Evolutionary conservation across 352 stramenopile species (phyloP), one percentile per base, ranked within the genome.

Genomic region (Phytopythium mirpurense): DNA sequence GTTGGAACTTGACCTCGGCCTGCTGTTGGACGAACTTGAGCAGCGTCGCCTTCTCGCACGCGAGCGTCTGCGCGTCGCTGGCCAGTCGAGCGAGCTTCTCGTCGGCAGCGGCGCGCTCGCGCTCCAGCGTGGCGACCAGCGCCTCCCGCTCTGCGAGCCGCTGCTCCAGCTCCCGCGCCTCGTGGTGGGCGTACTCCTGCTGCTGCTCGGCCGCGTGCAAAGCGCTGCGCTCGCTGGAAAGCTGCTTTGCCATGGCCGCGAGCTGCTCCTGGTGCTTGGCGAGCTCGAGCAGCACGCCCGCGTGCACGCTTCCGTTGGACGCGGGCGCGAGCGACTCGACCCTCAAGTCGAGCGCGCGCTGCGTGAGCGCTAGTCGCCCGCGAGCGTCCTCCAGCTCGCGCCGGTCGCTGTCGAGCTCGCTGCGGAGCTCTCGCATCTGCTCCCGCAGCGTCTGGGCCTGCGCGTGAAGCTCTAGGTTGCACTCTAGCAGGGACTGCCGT

Each of bases 11-110:
- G 41, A 63, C 59, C 52, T 89, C 76, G 1, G 78, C 79, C 53
- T 90, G 78, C 31, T 88, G 74, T 19, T 90, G 81, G 23, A 90
- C 85, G 47, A 78, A 90, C 45, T 83, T 83, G 51, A 92, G 65
- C 34, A 92, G 55, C 29, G 72, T 86, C 3, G 78, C 67, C 43
- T 90, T 89, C 57, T 92, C 82, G 27, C 78, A 85, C 15, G 72
- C 74, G 15, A 68, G 64, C 16, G 72, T 88, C 54, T 88, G 75
- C 23, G 63, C 63, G 16, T 86, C 72, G 19, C 62, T 74, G 10
- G 70, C 54, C 19, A 67, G 40, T 18, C 60, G 53, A 3, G 66
- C 69, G 27, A 89, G 53, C n/a, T 79, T 57, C 9, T 83, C 71
- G 21, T 81, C 62, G 14, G 83, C 40, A 14, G 54, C 57, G 15